Base-by-base conservation (phyloP, 2,329 filamentous ascomycete genomes). In the Thielaviopsis populi region DNA sequence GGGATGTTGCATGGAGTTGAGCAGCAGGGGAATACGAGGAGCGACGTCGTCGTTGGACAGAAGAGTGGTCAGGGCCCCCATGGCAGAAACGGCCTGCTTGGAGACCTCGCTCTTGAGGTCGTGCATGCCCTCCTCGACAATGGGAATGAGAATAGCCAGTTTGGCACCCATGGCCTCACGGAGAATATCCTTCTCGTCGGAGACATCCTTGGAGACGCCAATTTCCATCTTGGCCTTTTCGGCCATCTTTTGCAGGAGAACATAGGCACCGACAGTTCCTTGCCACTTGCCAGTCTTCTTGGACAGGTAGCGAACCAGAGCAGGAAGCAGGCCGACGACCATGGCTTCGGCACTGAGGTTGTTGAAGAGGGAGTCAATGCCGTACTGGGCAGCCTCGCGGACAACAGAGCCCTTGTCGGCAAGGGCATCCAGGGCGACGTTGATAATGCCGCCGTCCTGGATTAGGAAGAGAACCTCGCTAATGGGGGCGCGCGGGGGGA, bases 31-130 rank as follows among this genome's bases (percentile, higher is more conserved):
- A 70, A 99, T 91, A 70, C 91, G 84, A 58, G 92, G 91, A 27
- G 88, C 87, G 63, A 99, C 91, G 74, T 99, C 94, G 77, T 99
- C 94, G 79, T 99, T 99, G 72, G 91, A 91, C 59, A 99, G 82
- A 17, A 99, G 83, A 8, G 86, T 87, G 2, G 91, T 95, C 63
- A 99, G 80, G 42, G 90, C 88, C 70, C 83, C 89, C 92, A 99
- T 97, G 59, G 92, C 89, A 75, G 88, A 86, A 71, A 89, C 78
- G n/a, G 94, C 86, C 77, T 95, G 89, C 79, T 96, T 97, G 74
- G 85, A 81, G 37, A 89, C 86, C 72, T 97, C 94, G 59, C 79
- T 72, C 80, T 99, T 99, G 73, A 99, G 80, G 73, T 99, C 94
- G 76, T 96, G 91, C 92, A 99, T 97, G 69, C 90, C 90, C 63